Conservation (phyloP, 2,329 filamentous ascomycete species). For the Fusarium temperatum region DNA sequence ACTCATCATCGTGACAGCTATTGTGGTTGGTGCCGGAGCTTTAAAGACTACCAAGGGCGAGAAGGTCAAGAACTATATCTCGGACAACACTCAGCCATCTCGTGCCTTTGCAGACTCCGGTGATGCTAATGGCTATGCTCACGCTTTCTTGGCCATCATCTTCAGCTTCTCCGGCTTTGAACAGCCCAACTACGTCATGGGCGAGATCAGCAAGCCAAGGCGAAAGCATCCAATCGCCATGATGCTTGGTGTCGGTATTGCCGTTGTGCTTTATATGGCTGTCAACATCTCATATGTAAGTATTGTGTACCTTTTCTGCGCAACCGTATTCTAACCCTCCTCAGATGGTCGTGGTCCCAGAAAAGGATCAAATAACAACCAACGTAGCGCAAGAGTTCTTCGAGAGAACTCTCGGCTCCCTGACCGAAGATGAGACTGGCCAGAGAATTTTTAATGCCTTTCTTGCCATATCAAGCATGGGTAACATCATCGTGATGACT, state of each 20-base stretch:
- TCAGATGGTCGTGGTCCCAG: constrained; percentile 50
- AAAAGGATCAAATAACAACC: constrained; percentile 4
- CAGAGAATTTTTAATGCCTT: constrained; percentile 57
- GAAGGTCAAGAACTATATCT: constrained; percentile 38
- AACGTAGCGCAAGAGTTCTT: constrained; percentile 49
- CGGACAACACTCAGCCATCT: constrained; percentile 39
- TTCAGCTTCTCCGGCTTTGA: constrained; percentile 51
- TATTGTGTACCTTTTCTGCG: fast-evolving
- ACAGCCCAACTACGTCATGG: constrained; percentile 51
- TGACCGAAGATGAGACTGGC: constrained; percentile 41
- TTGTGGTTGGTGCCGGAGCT: constrained; percentile 45
- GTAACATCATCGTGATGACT: constrained; percentile 66
- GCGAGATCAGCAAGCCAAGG: constrained; percentile 45
- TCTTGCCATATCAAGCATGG: constrained; percentile 62
- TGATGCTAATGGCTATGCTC: constrained; percentile 46
- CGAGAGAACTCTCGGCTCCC: constrained; percentile 42
- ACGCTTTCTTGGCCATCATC: constrained; percentile 56
- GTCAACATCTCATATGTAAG: constrained; percentile 51
- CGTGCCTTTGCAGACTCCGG: constrained; percentile 38
- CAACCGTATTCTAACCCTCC: background rate
- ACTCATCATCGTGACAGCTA: constrained; percentile 50
- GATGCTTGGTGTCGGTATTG: constrained; percentile 42
- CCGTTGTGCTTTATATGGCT: constrained; percentile 48
- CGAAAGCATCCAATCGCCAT: constrained; percentile 47
- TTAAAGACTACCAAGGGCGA: constrained; percentile 13